Base-by-base conservation (phyloP, 2,329 filamentous ascomycete genomes). In the Magnaporthiopsis rhizophila region DNA sequence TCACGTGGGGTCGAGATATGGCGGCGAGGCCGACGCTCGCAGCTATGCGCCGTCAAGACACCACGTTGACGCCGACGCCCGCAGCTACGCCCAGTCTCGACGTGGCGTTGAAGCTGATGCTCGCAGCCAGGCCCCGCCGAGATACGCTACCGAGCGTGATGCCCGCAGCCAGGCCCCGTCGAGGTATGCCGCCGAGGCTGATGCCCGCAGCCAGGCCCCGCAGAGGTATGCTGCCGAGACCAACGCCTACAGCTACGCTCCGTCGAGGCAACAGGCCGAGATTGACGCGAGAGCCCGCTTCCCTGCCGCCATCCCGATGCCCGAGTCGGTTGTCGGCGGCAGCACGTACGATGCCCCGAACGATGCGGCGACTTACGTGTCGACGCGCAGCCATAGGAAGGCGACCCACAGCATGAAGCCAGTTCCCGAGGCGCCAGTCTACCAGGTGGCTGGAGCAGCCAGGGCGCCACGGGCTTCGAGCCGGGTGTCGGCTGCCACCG, bases 1-100 rank as follows among this genome's bases (percentile, higher is more conserved):
- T 69, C 74, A 75, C 57, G 73, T 71, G 4, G 72, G 73, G n/a
- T 77, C 78, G n/a, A 75, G 74, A 64, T 69, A 73, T 64, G 71
- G 68, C 64, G 28, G 28, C 28, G 28, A 30, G 28, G 28, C 28
- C 28, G 28, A 5, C 5, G 28, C 28, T 5, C 28, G 28, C 28
- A 5, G 28, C 28, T 30, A 30, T 30, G 28, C 28, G 28, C 28
- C 28, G 28, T 30, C 28, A 5, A 30, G 28, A 30, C 28, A 30
- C 28, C 28, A 30, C 5, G 28, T 30, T 3, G 67, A 71, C 57
- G 71, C 74, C 38, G 71, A 74, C 30, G 62, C 64, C 12, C 71
- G 72, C 60, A 73, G 71, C 65, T 73, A 75, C 64, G 59, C 30
- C 18, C 32, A 21, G 8, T 60, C 59, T 21, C 38, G 36, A 15